Base-by-base conservation (phyloP, 2,329 filamentous ascomycete genomes). In the Calonectria honghensis region DNA sequence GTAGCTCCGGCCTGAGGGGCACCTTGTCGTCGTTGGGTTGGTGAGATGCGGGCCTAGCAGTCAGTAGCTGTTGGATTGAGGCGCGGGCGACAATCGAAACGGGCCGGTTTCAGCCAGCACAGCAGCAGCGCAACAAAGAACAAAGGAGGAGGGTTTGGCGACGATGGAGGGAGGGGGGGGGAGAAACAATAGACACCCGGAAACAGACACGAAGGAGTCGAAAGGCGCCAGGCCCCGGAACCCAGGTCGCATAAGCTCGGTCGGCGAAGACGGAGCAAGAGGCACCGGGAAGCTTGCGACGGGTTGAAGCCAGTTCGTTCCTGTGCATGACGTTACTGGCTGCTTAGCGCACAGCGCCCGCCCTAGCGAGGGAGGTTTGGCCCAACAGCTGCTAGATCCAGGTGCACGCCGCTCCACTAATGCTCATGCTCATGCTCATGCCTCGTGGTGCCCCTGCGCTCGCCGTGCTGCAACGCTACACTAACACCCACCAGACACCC, bases 271-370 rank as follows among this genome's bases (percentile, higher is more conserved):
- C n/a, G 65, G 50, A 68, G 32, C 50, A 52, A 52, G 32, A 35
- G 29, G 39, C 41, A 57, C 52, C 27, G 45, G 39, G 63, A 68
- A 50, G 50, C 39, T 68, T 39, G 65, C 48, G 65, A 68, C 48
- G 65, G 65, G 10, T 68, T 51, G 65, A 50, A 32, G 61, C 41
- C 48, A 52, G 41, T 54, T 54, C 20, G 16, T 54, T 24, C 13
- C 6, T 32, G 27, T 35, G 41, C 61, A 50, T 65, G 61, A 65
- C 61, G 61, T 65, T 65, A 50, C 57, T 63, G 57, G 57, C 57
- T 63, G 35, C 57, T 63, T 63, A 63, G 57, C 57, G 57, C 57
- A 29, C 57, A 41, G 57, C 57, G 57, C 37, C 57, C 57, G 57
- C 57, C 57, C 57, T 63, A 63, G 57, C 57, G 37, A 63, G 32